A percentile compares a stretch with the other conserved stretches of the same genome.
phyloP scores from a whole-genome alignment of 441 rosid genomes.

The Gossypium schwendimanii region DNA sequence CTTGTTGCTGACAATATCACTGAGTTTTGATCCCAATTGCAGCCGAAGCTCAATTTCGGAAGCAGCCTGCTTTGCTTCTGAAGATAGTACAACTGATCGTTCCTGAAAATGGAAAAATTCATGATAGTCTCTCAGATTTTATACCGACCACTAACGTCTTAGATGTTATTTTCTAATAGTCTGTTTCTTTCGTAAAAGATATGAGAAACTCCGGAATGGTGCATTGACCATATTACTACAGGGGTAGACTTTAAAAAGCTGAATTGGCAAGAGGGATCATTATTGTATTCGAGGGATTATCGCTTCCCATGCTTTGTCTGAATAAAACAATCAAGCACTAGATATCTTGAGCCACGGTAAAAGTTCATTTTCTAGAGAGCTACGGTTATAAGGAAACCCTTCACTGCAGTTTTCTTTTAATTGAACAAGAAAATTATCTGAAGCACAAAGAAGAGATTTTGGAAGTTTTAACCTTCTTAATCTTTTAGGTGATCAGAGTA shows the following conservation, averaged over 20 bases:
- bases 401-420: background rate
- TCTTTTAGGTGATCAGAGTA: background rate
- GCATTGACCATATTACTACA: background rate
- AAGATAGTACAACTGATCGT: slow-evolving; percentile 37
- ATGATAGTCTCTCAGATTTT: background rate
- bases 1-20: slow-evolving; percentile 60
- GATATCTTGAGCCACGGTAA: background rate
- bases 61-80: slow-evolving; percentile 70
- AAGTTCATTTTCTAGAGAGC: background rate
- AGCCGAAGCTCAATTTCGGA: slow-evolving; percentile 63
- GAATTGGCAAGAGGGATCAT: background rate
- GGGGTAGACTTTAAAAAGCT: background rate
- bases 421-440: background rate
- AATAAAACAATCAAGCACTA: slow-evolving; percentile 5
- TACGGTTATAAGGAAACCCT: background rate
- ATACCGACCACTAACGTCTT: background rate
- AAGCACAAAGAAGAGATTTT: background rate
- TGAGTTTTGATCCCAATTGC: slow-evolving; percentile 73
- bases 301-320: background rate
- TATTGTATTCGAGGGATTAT: background rate
- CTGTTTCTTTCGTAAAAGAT: background rate
- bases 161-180: background rate
- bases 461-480: background rate
- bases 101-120: slow-evolving; percentile 28
- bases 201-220: background rate